Percentiles rank a stretch among this genome's conserved stretches.
Conservation (phyloP, 441 rosid genomes). For the Erodium moschatum region DNA sequence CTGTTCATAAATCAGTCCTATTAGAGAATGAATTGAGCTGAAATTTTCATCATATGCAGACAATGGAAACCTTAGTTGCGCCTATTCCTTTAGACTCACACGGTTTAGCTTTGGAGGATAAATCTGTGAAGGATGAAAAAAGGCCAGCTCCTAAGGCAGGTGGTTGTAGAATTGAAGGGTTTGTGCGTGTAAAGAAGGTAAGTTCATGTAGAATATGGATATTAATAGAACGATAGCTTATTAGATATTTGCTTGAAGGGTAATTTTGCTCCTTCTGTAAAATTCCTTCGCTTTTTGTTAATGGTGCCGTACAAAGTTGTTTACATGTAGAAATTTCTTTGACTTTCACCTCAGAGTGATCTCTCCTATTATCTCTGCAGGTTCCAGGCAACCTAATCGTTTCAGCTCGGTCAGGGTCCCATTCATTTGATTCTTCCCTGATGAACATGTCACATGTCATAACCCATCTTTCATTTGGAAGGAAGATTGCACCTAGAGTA, state of each 20-base stretch:
- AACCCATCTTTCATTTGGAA: slow-evolving; percentile 77
- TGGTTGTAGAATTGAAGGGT: slow-evolving; percentile 97
- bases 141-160: slow-evolving; percentile 87
- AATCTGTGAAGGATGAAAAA: slow-evolving; percentile 41
- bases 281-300: background rate
- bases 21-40: slow-evolving; percentile 4
- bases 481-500: slow-evolving; percentile 44
- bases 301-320: background rate
- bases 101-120: slow-evolving; percentile 37
- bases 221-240: slow-evolving; percentile 10
- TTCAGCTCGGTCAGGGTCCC: slow-evolving; percentile 81
- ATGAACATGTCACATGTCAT: slow-evolving; percentile 97
- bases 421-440: slow-evolving; percentile 81
- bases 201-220: slow-evolving; percentile 2
- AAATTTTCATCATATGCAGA: slow-evolving; percentile 41
- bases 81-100: slow-evolving; percentile 57
- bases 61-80: slow-evolving; percentile 62
- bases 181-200: slow-evolving; percentile 97
- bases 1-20: background rate
- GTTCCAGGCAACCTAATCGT: slow-evolving; percentile 90
- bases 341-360: slow-evolving; percentile 5
- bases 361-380: slow-evolving; percentile 33
- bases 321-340: background rate
- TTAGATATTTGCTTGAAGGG: background rate
- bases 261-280: background rate